Base-by-base conservation (phyloP, 768 basidiomycete genomes). In the Tulasnella sp. region DNA sequence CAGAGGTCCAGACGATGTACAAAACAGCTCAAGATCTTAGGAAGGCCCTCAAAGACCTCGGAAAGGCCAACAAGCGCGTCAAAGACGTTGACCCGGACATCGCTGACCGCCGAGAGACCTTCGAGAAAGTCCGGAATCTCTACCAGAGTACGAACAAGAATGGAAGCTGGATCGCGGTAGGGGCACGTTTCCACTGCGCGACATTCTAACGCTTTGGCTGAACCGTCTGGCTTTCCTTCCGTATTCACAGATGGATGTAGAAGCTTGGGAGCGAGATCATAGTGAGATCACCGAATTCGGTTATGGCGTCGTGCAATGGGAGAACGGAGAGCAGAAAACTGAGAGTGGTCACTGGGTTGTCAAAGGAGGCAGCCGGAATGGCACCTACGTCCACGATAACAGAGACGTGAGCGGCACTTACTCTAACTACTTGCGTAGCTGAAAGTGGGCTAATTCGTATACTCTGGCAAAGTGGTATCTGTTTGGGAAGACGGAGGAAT, bases 241-340 rank as follows among this genome's bases (percentile, higher is more conserved):
- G 27, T 4, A 10, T 49, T 24, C 12, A 22, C 11, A 58, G 56
- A 58, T 58, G 52, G 90, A 92, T 68, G 83, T 92, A 62, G 90
- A 92, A 70, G 80, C 78, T 17, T 92, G 87, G 87, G 90, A 92
- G 66, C 69, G 70, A 43, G 85, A 88, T 44, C 85, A 88, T 65
- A 78, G 72, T 0, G 62, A 83, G 21, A 73, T 91, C 62, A 89
- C 86, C 24, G 91, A 93, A 68, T 84, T 88, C 64, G 91, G 91
- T n/a, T 91, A 80, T 77, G 80, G 81, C 64, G 66, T 73, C 8
- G 64, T 83, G 29, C 73, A 71, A 8, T 88, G 83, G 80, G 72
- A 78, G 50, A 72, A 76, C 24, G 81, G 76, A 3, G 74, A 73
- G 66, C 29, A 58, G 31, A 65, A 80, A 42, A 71, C 72, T 38